Conservation (phyloP, 2,329 filamentous ascomycete species). For the Ampelomyces quisqualis region DNA sequence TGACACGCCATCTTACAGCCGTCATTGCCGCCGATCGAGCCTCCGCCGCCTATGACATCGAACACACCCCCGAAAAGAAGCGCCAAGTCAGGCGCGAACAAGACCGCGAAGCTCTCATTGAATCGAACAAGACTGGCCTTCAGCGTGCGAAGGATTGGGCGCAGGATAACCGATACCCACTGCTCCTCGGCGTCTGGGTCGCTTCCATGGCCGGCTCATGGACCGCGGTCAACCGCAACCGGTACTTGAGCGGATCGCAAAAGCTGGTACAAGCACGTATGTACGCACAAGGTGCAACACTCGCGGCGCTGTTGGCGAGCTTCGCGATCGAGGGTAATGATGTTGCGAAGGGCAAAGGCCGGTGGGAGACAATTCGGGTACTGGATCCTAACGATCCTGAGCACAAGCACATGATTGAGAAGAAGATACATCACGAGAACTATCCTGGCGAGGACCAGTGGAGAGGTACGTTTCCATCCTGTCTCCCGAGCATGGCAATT, state of each 20-base stretch:
- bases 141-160: conserved; percentile 72
- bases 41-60: conserved; percentile 69
- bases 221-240: conserved; percentile 73
- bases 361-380: conserved; percentile 83
- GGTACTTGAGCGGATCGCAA: conserved; percentile 71
- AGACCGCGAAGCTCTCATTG: conserved; percentile 44
- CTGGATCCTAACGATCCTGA: conserved; percentile 78
- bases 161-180: conserved; percentile 77
- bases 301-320: conserved; percentile 78
- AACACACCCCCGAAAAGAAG: conserved; percentile 60
- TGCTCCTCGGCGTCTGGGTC: conserved; percentile 80
- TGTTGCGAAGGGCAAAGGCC: conserved; percentile 70
- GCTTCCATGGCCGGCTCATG: conserved; percentile 76
- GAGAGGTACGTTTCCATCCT: conserved; percentile 63
- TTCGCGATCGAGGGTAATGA: conserved; percentile 82
- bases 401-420: conserved; percentile 82
- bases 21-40: conserved; percentile 82
- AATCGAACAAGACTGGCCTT: conserved; percentile 56
- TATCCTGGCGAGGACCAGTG: conserved; percentile 90
- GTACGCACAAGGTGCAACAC: conserved; percentile 85
- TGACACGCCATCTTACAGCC: conserved; percentile 36
- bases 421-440: conserved; percentile 81
- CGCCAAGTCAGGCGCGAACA: conserved; percentile 32
- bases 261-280: conserved; percentile 94
- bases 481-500: background rate